Evolutionary conservation across 139 green algal genomes (phyloP).

Genomic region (Chlorella sp.): DNA sequence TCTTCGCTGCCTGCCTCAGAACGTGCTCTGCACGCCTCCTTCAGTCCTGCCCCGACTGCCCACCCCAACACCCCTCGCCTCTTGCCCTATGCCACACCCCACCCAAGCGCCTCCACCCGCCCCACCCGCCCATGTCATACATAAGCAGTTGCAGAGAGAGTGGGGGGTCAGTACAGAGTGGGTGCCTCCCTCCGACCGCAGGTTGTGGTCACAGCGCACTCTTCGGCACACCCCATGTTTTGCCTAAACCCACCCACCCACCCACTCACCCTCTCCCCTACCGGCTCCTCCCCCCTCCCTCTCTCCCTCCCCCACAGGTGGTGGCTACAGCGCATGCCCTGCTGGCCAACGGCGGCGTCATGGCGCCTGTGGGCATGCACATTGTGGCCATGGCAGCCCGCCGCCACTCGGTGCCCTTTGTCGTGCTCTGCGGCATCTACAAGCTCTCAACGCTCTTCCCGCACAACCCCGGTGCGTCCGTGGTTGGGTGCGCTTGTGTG

Average conservation of each 20-base stretch:
- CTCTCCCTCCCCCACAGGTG: constrained; percentile 64
- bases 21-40: not conserved
- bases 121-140: too few relatives aligned
- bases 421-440: constrained; percentile 94
- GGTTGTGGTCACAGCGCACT: too few relatives aligned
- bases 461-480: constrained; percentile 75
- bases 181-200: too few relatives aligned
- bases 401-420: constrained; percentile 90
- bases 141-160: too few relatives aligned
- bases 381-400: constrained; percentile 89
- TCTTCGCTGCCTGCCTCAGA: too few relatives aligned
- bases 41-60: not conserved
- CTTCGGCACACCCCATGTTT: too few relatives aligned
- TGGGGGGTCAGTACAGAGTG: too few relatives aligned
- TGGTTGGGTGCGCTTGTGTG: constrained; percentile 28
- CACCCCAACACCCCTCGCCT: too few relatives aligned
- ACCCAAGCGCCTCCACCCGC: too few relatives aligned
- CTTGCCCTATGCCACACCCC: too few relatives aligned
- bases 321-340: constrained; percentile 90
- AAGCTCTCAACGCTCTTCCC: constrained; percentile 95
- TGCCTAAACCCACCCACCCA: not conserved
- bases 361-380: constrained; percentile 80
- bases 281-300: not conserved
- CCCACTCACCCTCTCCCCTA: not conserved
- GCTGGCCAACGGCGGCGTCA: constrained; percentile 94